phyloP scores from a whole-genome alignment of 2,329 filamentous ascomycete genomes.

The Fusarium tuaranense region DNA sequence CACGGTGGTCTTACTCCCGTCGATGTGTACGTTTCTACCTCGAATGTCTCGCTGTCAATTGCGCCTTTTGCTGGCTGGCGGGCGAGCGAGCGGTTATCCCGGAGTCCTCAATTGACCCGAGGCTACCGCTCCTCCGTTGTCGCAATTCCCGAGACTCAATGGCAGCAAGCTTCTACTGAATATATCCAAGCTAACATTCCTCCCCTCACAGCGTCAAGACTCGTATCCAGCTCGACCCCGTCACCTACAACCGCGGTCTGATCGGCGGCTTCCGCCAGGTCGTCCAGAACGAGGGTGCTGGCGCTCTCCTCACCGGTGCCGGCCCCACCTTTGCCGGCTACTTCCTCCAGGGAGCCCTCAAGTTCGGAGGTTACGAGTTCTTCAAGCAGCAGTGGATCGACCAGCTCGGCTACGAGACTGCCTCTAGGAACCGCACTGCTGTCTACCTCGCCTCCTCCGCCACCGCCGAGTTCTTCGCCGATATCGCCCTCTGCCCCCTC shows the following conservation, averaged over 20 bases:
- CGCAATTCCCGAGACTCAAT: conserved; percentile 1
- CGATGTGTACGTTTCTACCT: conserved; percentile 86
- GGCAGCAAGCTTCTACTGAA: not conserved
- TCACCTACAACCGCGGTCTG: conserved; percentile 88
- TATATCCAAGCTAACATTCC: conserved; percentile 34
- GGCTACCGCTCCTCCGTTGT: conserved; percentile 6
- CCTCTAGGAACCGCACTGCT: conserved; percentile 81
- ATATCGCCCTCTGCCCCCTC: conserved; percentile 89
- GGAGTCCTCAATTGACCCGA: conserved; percentile 13
- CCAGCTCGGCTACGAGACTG: conserved; percentile 80
- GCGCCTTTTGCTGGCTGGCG: conserved; percentile 16
- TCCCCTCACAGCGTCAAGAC: conserved; percentile 82
- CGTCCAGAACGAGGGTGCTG: conserved; percentile 84
- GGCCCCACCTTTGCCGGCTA: conserved; percentile 90
- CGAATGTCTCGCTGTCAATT: conserved; percentile 29
- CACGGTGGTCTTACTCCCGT: conserved; percentile 97
- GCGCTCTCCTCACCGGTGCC: conserved; percentile 86
- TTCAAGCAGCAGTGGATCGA: conserved; percentile 95
- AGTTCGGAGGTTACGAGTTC: conserved; percentile 95
- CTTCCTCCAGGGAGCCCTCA: conserved; percentile 94
- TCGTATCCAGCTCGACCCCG: conserved; percentile 91
- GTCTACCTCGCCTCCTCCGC: conserved; percentile 82
- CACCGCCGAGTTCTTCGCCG: conserved; percentile 76
- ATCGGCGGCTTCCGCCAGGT: conserved; percentile 90
- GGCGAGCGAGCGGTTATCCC: conserved; percentile 5